These are phyloP conservation scores for Plasmopara viticola DNA, from an alignment of 352 stramenopile species.

Conservation along the genomic window DNA sequence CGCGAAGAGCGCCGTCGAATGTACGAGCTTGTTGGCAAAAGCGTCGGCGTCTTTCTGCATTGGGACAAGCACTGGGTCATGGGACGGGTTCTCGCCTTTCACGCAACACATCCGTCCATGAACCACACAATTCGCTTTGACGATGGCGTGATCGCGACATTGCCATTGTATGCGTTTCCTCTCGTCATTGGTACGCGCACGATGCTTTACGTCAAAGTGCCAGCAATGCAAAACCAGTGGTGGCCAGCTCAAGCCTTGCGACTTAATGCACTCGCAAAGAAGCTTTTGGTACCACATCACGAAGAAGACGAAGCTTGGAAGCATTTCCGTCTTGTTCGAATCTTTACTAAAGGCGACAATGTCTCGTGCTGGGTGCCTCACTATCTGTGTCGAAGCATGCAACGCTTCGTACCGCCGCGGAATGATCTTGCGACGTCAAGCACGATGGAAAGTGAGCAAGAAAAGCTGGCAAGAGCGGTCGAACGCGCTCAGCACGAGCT, in stretches of 20 bases:
- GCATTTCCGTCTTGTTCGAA: slow-evolving; percentile 53
- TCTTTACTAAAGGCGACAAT: slow-evolving; percentile 34
- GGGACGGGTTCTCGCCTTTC: slow-evolving; percentile 58
- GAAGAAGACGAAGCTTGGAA: slow-evolving; percentile 33
- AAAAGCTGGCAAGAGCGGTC: slow-evolving; percentile 20
- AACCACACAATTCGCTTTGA: slow-evolving; percentile 64
- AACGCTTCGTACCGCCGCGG: slow-evolving; percentile 14
- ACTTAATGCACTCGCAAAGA: slow-evolving; percentile 54
- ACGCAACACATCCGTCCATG: slow-evolving; percentile 38
- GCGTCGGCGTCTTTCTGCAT: slow-evolving; percentile 56
- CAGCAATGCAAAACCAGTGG: slow-evolving; percentile 54
- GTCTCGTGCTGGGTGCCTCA: slow-evolving; percentile 68
- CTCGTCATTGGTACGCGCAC: slow-evolving; percentile 56
- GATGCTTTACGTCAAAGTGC: slow-evolving; percentile 68
- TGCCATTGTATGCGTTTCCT: slow-evolving; percentile 70
- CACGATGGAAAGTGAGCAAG: slow-evolving; percentile 4
- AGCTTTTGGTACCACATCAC: slow-evolving; percentile 30
- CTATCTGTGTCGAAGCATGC: slow-evolving; percentile 62
- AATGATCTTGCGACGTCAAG: background rate
- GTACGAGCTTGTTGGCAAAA: slow-evolving; percentile 59
- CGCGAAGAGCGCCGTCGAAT: slow-evolving; percentile 41
- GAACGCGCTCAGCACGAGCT: slow-evolving; percentile 21
- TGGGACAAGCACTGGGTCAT: slow-evolving; percentile 81
- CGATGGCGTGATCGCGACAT: slow-evolving; percentile 46
- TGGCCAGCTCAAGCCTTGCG: slow-evolving; percentile 68